Conservation (phyloP, 2,329 filamentous ascomycete species). For the Clonostachys rhizophaga region DNA sequence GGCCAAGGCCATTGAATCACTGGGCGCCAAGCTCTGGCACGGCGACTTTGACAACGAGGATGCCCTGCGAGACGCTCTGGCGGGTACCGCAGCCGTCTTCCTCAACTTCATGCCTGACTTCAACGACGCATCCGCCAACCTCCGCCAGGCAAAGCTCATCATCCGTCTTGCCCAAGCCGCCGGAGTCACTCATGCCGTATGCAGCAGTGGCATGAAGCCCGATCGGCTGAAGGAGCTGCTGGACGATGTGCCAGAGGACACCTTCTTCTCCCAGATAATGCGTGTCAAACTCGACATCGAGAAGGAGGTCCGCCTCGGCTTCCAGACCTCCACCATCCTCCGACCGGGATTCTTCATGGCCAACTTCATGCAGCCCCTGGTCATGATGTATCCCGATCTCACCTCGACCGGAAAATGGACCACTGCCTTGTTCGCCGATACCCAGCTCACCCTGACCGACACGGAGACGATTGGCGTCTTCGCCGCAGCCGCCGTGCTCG, state of each 20-base stretch:
- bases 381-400: conserved; percentile 31
- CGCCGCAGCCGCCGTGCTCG: conserved; percentile 32
- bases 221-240: conserved; percentile 17
- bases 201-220: conserved; percentile 23
- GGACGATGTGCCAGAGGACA: conserved; percentile 13
- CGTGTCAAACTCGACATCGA: conserved; percentile 37
- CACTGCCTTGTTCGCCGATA: conserved; percentile 25
- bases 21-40: conserved; percentile 22
- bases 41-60: conserved; percentile 25
- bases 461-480: conserved; percentile 41
- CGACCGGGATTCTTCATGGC: conserved; percentile 46
- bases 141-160: conserved; percentile 18
- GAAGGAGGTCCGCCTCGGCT: conserved; percentile 23
- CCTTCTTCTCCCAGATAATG: conserved; percentile 19
- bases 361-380: conserved; percentile 40
- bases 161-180: conserved; percentile 27
- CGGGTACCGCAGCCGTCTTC: conserved; percentile 22
- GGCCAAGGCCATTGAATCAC: conserved; percentile 16
- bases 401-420: conserved; percentile 27
- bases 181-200: conserved; percentile 28
- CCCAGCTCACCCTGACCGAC: conserved; percentile 35
- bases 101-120: conserved; percentile 24
- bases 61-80: conserved; percentile 18
- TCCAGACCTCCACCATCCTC: conserved; percentile 40
- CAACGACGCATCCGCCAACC: conserved; percentile 17